Conservation (phyloP, 2,329 filamentous ascomycete genomes). For the Amylocarpus encephaloides region DNA sequence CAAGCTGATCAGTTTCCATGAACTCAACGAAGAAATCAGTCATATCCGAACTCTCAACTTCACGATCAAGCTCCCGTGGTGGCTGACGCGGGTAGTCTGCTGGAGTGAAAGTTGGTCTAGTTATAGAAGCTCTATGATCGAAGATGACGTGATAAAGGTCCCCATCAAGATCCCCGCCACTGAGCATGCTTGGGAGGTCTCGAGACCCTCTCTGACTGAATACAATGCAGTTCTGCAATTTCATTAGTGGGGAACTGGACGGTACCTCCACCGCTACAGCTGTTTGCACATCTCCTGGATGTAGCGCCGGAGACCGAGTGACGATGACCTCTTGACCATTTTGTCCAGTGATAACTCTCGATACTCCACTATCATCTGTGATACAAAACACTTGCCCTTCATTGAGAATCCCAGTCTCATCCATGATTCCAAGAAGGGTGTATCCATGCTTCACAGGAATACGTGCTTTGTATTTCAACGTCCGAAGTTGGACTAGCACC, state of each 20-base stretch:
- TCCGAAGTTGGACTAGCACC: conserved; percentile 62
- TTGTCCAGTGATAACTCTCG: conserved; percentile 25
- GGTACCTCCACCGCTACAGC: conserved; percentile 57
- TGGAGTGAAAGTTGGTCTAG: conserved; percentile 40
- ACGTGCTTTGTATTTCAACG: conserved; percentile 71
- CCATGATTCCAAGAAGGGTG: conserved; percentile 76
- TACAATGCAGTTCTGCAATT: conserved; percentile 66
- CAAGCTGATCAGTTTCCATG: conserved; percentile 61
- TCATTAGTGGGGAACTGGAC: conserved; percentile 49
- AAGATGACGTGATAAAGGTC: conserved; percentile 76
- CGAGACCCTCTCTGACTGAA: conserved; percentile 66
- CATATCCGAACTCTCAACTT: conserved; percentile 60
- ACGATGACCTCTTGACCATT: conserved; percentile 41
- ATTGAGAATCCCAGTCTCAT: conserved; percentile 64
- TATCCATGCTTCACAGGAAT: conserved; percentile 65
- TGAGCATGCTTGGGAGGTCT: conserved; percentile 74
- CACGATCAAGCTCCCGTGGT: conserved; percentile 51
- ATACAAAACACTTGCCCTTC: conserved; percentile 65
- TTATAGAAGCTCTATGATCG: conserved; percentile 48
- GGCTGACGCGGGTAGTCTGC: conserved; percentile 62
- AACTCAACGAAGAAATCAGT: conserved; percentile 75
- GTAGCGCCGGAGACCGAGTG: conserved; percentile 70
- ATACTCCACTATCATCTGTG: conserved; percentile 35
- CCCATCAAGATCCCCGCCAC: conserved; percentile 78
- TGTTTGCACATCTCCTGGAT: conserved; percentile 73